Evolutionary conservation across 2,329 filamentous ascomycete species (phyloP), one percentile per base, ranked within the genome.

Genomic region (Alternaria rosae): DNA sequence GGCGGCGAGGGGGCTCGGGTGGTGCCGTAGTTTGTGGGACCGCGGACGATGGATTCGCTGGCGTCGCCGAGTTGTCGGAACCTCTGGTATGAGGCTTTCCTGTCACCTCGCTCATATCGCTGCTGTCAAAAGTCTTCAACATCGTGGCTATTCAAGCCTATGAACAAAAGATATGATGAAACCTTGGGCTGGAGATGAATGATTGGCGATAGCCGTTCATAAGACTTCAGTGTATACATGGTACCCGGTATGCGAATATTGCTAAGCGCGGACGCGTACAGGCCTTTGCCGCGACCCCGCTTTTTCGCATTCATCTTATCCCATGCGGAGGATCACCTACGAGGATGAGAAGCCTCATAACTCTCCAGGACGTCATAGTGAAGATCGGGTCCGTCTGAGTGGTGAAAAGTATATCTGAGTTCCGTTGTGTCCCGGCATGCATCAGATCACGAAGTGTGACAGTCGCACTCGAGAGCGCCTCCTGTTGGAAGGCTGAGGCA

Each of bases 311-410:
- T 54, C 51, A 52, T 43, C 28, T 32, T 43, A n/a, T 28, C 54
- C 54, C 21, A 35, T 62, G 60, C 60, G 55, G 55, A 50, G 60
- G 55, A 62, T 59, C 35, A 44, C 17, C 55, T 44, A 20, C 60
- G 56, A 48, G 55, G 60, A 54, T 62, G 23, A 12, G 42, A 59
- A 42, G 43, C 20, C 28, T 47, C 6, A 25, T n/a, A 45, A 35
- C 30, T 59, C 23, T 59, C 12, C 15, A 20, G 30, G 30, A 48
- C 50, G 57, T 59, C 57, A 59, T 45, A 35, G n/a, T 52, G 23
- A 32, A 32, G 57, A 21, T 52, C 25, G 12, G 7, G 28, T 28
- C 6, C 44, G 20, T 20, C n/a, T 23, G n/a, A 54, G 20, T 45
- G 26, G 28, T 54, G 26, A 38, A 26, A 35, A 20, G 17, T 5